Conservation (phyloP, 192 early-diverging fungal genomes). For the Allomyces macrogynus region DNA sequence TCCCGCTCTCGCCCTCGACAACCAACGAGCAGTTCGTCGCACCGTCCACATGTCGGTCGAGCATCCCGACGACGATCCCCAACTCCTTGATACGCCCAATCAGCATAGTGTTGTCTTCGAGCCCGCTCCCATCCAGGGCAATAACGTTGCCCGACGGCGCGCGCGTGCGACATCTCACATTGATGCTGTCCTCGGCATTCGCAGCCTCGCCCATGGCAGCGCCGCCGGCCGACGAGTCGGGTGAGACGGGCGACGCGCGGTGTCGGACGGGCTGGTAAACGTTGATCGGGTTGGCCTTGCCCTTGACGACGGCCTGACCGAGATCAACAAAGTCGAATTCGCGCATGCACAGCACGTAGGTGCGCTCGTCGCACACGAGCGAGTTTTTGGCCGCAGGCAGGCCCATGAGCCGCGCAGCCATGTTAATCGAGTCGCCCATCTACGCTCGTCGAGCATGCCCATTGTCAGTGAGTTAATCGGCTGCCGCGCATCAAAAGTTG, state of each 20-base stretch:
- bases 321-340: constrained; percentile 26
- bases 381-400: constrained; percentile 8
- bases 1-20: constrained; percentile 27
- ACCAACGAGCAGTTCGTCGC: constrained; percentile 5
- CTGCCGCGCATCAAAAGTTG: background rate
- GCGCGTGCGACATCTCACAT: no score
- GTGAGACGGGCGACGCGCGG: constrained; percentile 1
- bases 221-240: no score
- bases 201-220: no score
- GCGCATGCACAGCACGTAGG: constrained; percentile 20
- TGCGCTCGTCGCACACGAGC: constrained; percentile 26
- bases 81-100: no score
- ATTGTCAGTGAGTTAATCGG: background rate
- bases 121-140: no score
- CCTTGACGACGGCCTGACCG: constrained; percentile 24
- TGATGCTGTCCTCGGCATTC: no score
- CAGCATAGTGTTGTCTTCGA: no score
- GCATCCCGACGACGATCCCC: no score
- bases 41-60: no score
- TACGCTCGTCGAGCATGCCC: background rate
- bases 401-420: constrained; percentile 32
- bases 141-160: no score
- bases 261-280: constrained; percentile 14
- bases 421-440: constrained; percentile 39
- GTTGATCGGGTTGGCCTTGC: constrained; percentile 17